Conservation (phyloP, 2,329 filamentous ascomycete genomes). For the Hypoxylon sp. region DNA sequence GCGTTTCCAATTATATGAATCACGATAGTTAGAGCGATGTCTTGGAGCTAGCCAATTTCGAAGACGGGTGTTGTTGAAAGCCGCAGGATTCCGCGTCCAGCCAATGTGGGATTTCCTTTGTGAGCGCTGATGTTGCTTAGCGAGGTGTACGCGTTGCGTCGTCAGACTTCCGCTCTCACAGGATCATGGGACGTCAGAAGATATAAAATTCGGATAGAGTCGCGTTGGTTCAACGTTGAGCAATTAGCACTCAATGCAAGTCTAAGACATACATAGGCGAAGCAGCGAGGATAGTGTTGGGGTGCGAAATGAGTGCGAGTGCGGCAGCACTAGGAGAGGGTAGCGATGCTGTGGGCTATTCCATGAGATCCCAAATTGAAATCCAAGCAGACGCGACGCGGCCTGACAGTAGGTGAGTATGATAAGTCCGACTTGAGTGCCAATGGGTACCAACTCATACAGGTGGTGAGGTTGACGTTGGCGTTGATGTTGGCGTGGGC, state of each 20-base stretch:
- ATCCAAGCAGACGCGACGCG: conserved; percentile 32
- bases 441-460: conserved; percentile 18
- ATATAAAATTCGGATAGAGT: conserved; percentile 17
- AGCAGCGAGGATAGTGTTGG: conserved; percentile 13
- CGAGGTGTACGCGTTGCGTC: conserved; percentile 41
- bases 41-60: conserved; percentile 22
- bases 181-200: conserved; percentile 16
- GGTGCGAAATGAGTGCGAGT: conserved; percentile 15
- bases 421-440: not conserved
- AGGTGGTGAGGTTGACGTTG: conserved; percentile 14
- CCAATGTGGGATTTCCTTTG: conserved; percentile 24
- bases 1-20: conserved; percentile 21
- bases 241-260: conserved; percentile 21
- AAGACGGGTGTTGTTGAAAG: conserved; percentile 18
- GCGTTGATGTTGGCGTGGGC: conserved; percentile 2
- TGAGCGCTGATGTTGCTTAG: conserved; percentile 29
- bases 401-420: not conserved
- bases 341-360: conserved; percentile 13
- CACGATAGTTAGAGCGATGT: conserved; percentile 20
- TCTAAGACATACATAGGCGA: conserved; percentile 32
- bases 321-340: conserved; percentile 3
- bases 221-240: conserved; percentile 23
- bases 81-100: conserved; percentile 23
- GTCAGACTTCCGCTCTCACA: conserved; percentile 27
- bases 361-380: conserved; percentile 24